Evolutionary conservation across 2,329 filamentous ascomycete genomes (phyloP).

Genomic region (Microcera coccophila): DNA sequence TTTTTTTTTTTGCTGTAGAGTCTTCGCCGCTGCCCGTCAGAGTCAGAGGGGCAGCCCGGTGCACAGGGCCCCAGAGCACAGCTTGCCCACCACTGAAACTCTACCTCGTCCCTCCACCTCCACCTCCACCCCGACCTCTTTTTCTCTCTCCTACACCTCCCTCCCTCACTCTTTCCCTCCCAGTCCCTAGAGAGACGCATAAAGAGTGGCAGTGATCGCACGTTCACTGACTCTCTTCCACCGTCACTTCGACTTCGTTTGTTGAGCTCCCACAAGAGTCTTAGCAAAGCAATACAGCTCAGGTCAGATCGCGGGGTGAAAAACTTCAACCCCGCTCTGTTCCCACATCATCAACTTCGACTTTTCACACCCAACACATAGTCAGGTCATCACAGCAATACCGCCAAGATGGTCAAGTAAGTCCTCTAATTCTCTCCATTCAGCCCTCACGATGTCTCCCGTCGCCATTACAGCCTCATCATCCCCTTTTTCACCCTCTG

Average conservation of each 20-base stretch:
- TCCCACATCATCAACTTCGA: slow-evolving; percentile 34
- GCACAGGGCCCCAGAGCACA: not conserved
- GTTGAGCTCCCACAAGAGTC: not conserved
- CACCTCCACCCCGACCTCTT: slow-evolving; percentile 27
- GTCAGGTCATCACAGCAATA: slow-evolving; percentile 52
- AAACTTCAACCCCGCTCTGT: slow-evolving; percentile 46
- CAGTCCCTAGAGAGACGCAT: slow-evolving; percentile 35
- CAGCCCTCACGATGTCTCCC: slow-evolving; percentile 9
- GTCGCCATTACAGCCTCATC: not conserved
- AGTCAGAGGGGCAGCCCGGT: slow-evolving; percentile 3
- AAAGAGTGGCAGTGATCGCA: slow-evolving; percentile 39
- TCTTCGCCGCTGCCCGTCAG: slow-evolving; percentile 15
- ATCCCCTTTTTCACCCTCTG: slow-evolving; percentile 5
- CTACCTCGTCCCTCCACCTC: too few species aligned
- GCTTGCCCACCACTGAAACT: slow-evolving; percentile 26
- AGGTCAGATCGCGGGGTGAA: slow-evolving; percentile 38
- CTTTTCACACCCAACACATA: slow-evolving; percentile 34
- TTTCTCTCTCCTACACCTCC: slow-evolving; percentile 25
- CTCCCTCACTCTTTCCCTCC: slow-evolving; percentile 19
- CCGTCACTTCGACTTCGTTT: slow-evolving; percentile 30
- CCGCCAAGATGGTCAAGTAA: slow-evolving; percentile 99
- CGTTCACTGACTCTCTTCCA: slow-evolving; percentile 37
- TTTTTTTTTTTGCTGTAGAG: slow-evolving; percentile 10
- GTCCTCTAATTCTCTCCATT: slow-evolving; percentile 40
- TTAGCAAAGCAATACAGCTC: slow-evolving; percentile 7